phyloP scores from a whole-genome alignment of 1,139 yeast species.

The Taphrina pruni region DNA sequence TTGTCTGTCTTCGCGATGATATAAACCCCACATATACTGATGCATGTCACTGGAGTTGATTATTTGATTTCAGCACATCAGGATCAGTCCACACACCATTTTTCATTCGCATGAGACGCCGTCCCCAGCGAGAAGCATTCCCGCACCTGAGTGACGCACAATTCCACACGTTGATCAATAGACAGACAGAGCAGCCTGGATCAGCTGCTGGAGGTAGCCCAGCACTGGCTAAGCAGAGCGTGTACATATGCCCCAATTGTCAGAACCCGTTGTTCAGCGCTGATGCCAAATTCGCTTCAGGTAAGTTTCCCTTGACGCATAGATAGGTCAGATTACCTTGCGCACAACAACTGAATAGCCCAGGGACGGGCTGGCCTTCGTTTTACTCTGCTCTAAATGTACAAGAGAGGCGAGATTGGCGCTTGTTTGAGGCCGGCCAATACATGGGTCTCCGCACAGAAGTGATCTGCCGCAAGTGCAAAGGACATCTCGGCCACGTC shows the following conservation, averaged over 20 bases:
- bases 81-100: background rate
- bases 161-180: constrained; percentile 13
- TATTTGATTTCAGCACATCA: too few species aligned
- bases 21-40: too few species aligned
- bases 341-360: background rate
- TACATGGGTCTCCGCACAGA: constrained; percentile 58
- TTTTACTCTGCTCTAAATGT: constrained; percentile 14
- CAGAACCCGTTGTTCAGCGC: constrained; percentile 4
- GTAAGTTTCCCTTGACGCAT: background rate
- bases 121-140: background rate
- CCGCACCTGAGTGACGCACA: constrained; percentile 24
- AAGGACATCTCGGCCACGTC: constrained; percentile 93
- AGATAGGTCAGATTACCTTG: too few species aligned
- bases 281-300: constrained; percentile 15
- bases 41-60: too few species aligned
- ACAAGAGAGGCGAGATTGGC: constrained; percentile 21
- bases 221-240: background rate
- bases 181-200: constrained; percentile 31
- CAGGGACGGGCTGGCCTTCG: constrained; percentile 39
- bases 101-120: background rate
- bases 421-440: constrained; percentile 13
- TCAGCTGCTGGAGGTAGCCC: constrained; percentile 12
- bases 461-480: constrained; percentile 86
- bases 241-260: constrained; percentile 28
- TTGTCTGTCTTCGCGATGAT: too few species aligned